Evolutionary conservation across 495 filamentous ascomycete genomes (phyloP).

Genomic region (Aspergillus steynii): DNA sequence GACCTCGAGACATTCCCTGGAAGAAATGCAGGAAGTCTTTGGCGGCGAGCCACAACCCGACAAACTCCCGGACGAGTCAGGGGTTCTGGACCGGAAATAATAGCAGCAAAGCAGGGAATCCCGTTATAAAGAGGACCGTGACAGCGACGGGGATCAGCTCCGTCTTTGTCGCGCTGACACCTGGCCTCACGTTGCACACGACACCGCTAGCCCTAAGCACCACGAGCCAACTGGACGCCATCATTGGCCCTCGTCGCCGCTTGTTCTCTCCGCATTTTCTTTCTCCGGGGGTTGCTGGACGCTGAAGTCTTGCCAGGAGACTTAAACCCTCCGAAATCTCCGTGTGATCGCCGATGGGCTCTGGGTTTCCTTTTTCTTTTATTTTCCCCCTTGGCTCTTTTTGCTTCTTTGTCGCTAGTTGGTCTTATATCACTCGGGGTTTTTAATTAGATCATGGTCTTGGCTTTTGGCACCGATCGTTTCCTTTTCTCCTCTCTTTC

Average conservation of each 20-base stretch:
- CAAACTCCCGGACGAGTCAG: conserved; percentile 9
- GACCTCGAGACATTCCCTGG: conserved; percentile 36
- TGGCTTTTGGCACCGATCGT: not conserved
- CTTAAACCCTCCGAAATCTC: not conserved
- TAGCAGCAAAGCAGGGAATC: not conserved
- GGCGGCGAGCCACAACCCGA: conserved; percentile 18
- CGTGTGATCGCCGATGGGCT: not conserved
- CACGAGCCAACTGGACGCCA: too few relatives aligned
- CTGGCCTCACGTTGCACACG: not conserved
- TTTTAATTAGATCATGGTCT: not conserved
- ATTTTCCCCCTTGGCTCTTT: not conserved
- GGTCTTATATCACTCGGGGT: not conserved
- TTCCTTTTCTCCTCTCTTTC: not conserved
- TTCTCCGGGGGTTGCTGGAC: not conserved
- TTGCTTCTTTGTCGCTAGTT: not conserved
- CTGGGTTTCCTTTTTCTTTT: not conserved
- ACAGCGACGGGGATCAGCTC: too few relatives aligned
- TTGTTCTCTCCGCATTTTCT: not conserved
- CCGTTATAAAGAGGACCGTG: too few relatives aligned
- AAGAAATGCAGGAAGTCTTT: conserved; percentile 41
- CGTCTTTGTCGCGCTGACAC: not conserved
- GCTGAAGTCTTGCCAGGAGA: too few relatives aligned
- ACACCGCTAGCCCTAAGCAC: not conserved
- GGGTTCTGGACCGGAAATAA: conserved; percentile 11
- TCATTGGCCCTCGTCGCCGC: not conserved